Evolutionary conservation across 768 basidiomycete genomes (phyloP), one percentile per base, ranked within the genome.

Genomic region (Termitomyces sp.): DNA sequence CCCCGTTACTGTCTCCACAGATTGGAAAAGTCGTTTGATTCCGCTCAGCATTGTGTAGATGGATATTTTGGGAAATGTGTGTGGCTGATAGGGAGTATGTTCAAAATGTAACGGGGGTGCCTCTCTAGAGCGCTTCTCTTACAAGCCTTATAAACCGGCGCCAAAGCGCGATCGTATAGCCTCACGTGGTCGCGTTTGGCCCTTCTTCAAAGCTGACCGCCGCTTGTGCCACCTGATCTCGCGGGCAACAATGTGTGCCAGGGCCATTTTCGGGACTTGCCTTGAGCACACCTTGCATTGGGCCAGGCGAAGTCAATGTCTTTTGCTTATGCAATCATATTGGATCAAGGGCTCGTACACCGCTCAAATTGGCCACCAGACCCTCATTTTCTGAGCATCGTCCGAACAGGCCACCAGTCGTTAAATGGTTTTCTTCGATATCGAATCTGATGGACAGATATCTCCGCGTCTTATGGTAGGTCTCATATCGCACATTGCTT

Each of bases 281-380:
- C 59, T 53, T 49, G 49, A 56, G 53, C 55, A 60, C 55, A 7
- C 30, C 30, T 30, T n/a, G n/a, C n/a, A n/a, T n/a, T n/a, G n/a
- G n/a, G n/a, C n/a, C n/a, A n/a, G n/a, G n/a, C n/a, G n/a, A n/a
- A n/a, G n/a, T n/a, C n/a, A n/a, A n/a, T n/a, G n/a, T n/a, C n/a
- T n/a, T n/a, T n/a, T n/a, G n/a, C n/a, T n/a, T n/a, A n/a, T n/a
- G n/a, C n/a, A n/a, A n/a, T n/a, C n/a, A n/a, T n/a, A n/a, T n/a
- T n/a, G n/a, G n/a, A n/a, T n/a, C n/a, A n/a, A n/a, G n/a, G n/a
- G n/a, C n/a, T n/a, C n/a, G n/a, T n/a, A n/a, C n/a, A n/a, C n/a
- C n/a, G n/a, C n/a, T n/a, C n/a, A n/a, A n/a, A n/a, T n/a, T n/a
- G n/a, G n/a, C n/a, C n/a, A n/a, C n/a, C n/a, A n/a, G n/a, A n/a